Evolutionary conservation across 176 grass and related monocot species (phyloP), one percentile per base, ranked within the genome.

Genomic region (Calamus simplicifolius): DNA sequence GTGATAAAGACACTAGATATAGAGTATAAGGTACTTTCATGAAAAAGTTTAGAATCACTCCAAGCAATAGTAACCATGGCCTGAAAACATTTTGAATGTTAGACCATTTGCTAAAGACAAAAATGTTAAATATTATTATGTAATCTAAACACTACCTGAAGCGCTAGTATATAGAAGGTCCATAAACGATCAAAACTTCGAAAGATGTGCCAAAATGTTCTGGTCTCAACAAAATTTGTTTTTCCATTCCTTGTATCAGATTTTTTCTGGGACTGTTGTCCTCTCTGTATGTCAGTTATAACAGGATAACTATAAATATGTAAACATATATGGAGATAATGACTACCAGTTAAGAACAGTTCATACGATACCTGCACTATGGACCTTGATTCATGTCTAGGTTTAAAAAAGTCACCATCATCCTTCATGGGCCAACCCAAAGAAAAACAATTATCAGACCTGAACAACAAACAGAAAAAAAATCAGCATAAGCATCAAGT

Each of bases 171-270:
- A 73, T 90, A 90, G 57, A 90, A 96, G n/a, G 91, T 96, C 86
- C 91, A 96, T 83, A 90, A 74, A 71, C 86, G 78, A 81, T 96
- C 91, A 65, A 96, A 96, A 79, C 91, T 96, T 87, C 86, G 70
- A 55, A 87, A 96, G 28, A 90, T 87, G 27, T 96, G 83, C 91
- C 91, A 96, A 81, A 90, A 96, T 48, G 91, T 84, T 77, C 91
- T 87, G 1, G 91, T 90, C 70, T 96, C 91, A 23, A 90, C 91
- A 66, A 96, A 96, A 79, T 87, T 84, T 68, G 83, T 85, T 58
- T 96, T 96, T 17, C 91, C 91, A 18, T 75, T 90, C 25, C 91
- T 82, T 73, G 85, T 90, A 65, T 48, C 73, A 63, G 80, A 87
- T 71, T 25, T 68, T 31, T 70, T 86, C 60, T n/a, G 19, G 4